These are phyloP conservation scores for Erodium trifolium DNA, from an alignment of 441 rosid genomes.

Conservation along the genomic window DNA sequence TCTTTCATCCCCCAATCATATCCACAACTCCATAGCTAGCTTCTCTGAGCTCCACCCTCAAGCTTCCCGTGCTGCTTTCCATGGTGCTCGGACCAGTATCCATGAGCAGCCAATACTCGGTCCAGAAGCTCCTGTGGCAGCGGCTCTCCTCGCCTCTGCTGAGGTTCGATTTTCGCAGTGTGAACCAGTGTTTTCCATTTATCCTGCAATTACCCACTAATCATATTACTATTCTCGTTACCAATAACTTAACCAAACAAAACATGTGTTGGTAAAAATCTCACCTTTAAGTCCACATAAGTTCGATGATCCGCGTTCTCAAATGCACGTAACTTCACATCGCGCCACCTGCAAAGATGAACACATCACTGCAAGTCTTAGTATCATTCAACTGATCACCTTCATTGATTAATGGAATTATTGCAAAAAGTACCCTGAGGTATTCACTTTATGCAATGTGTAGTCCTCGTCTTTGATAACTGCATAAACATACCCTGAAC, in stretches of 20 bases:
- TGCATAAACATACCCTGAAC: too few relatives aligned
- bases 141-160: constrained; percentile 97
- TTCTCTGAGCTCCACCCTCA: too few relatives aligned
- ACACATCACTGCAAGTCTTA: constrained; percentile 2
- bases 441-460: too few relatives aligned
- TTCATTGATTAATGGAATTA: too few relatives aligned
- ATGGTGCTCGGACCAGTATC: constrained; percentile 68
- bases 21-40: too few relatives aligned
- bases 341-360: constrained; percentile 70
- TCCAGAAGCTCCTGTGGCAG: constrained; percentile 91
- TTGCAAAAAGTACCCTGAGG: too few relatives aligned
- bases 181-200: constrained; percentile 88
- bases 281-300: constrained; percentile 92
- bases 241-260: neutral
- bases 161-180: constrained; percentile 90
- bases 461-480: too few relatives aligned
- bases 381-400: too few relatives aligned
- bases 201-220: constrained; percentile 39
- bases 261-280: neutral
- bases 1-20: too few relatives aligned
- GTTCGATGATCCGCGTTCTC: constrained; percentile 88
- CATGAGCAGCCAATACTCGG: constrained; percentile 76
- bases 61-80: neutral
- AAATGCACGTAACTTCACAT: constrained; percentile 77
- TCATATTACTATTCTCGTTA: neutral